Base-by-base conservation (phyloP, 108 stramenopile genomes). In the Fragilaria crotonensis region DNA sequence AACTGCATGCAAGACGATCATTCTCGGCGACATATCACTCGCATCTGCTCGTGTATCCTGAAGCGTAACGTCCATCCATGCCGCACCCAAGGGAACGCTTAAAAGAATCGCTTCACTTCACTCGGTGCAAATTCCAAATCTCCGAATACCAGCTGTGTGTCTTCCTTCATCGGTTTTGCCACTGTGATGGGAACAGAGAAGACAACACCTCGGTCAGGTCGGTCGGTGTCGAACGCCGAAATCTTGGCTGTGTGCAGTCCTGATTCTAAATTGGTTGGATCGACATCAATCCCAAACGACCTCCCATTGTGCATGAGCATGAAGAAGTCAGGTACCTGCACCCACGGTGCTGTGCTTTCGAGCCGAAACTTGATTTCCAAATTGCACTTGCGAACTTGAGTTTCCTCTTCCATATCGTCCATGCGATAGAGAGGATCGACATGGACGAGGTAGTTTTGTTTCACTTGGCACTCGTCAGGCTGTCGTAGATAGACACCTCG, bases 401-500 rank as follows among this genome's bases (percentile, higher is more conserved):
- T 57, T 4, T 84, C 76, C 45, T 62, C 48, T 33, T 71, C 67
- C 25, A 70, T 46, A 30, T 65, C 53, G 33, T 74, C 75, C 5
- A 61, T 78, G 32, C 81, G 65, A 48, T 78, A 84, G 27, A 52
- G 53, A 20, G 76, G 76, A 26, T 72, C 68, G 17, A 85, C 68
- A 3, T 46, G 25, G 0, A 85, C 78, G 9, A 52, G 44, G 36
- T 77, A 85, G 0, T 52, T 67, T 65, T 60, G 79, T 36, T 45
- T 45, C 3, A 52, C 45, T 14, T 59, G 36, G 22, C 55, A 44
- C 60, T 90, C 83, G 2, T 56, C 48, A 53, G 47, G 50, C 14
- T 92, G 76, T 0, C 94, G 83, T 36, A 95, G 57, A 76, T 92
- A 92, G 23, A 95, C 57, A 5, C 94, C 93, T 19, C 87, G 54